Evolutionary conservation across 257 asterid genomes (phyloP).

Genomic region (Solanum commersonii): DNA sequence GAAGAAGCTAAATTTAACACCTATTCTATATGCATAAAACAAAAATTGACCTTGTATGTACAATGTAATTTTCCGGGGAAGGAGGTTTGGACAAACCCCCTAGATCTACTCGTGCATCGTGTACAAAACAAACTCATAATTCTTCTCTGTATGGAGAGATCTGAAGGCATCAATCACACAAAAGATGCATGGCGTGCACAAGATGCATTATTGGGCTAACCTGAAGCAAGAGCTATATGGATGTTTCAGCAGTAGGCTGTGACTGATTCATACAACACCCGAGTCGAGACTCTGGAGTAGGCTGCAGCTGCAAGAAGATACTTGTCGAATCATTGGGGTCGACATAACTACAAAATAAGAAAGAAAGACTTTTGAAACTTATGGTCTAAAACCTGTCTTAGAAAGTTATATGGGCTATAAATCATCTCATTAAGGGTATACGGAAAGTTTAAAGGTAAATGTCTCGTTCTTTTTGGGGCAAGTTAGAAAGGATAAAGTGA

Average conservation of each 20-base stretch:
- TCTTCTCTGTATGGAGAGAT: not conserved
- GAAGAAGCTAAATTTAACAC: not conserved
- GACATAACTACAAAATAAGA: conserved; percentile 55
- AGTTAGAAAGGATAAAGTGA: not conserved
- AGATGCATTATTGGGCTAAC: not conserved
- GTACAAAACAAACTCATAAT: not conserved
- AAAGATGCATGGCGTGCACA: not conserved
- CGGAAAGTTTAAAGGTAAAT: not conserved
- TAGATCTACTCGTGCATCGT: not conserved
- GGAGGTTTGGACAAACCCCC: too few relatives aligned
- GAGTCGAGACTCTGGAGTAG: conserved; percentile 54
- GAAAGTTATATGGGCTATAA: not conserved
- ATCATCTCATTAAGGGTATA: not conserved
- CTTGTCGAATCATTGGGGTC: conserved; percentile 91
- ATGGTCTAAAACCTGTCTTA: not conserved
- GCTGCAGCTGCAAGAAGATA: conserved; percentile 82
- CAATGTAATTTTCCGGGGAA: not conserved
- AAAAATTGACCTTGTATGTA: not conserved
- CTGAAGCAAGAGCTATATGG: not conserved
- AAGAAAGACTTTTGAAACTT: not conserved
- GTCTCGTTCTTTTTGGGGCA: not conserved
- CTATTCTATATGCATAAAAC: not conserved
- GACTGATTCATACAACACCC: conserved; percentile 66
- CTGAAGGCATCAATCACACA: not conserved
- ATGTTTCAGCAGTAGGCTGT: conserved; percentile 16